These are phyloP conservation scores for Tricholoma matsutake DNA, from an alignment of 768 basidiomycete species.

Conservation along the genomic window DNA sequence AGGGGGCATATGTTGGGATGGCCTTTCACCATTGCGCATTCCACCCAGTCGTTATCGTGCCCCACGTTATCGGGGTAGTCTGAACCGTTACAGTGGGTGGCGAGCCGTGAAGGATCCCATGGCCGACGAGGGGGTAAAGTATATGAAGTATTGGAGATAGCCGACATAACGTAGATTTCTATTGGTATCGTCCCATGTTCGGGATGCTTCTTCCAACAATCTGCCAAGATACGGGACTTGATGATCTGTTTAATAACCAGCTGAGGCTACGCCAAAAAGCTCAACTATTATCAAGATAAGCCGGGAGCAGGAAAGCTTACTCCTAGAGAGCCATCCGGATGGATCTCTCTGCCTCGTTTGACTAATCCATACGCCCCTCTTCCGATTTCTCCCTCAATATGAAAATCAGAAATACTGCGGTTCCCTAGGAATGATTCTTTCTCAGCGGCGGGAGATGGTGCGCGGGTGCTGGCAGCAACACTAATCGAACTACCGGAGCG, in stretches of 20 bases:
- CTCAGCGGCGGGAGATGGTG: constrained; percentile 55
- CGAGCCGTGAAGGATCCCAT: constrained; percentile 73
- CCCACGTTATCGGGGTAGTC: constrained; percentile 12
- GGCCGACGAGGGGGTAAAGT: constrained; percentile 74
- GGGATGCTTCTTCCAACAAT: constrained; percentile 99
- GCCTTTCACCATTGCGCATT: constrained; percentile 72
- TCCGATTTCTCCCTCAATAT: constrained; percentile 85
- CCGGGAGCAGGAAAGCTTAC: constrained; percentile 46
- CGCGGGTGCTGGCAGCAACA: constrained; percentile 53
- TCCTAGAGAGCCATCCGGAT: constrained; percentile 72
- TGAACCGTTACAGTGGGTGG: constrained; percentile 18
- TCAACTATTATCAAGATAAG: constrained; percentile 16
- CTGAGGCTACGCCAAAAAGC: constrained; percentile 55
- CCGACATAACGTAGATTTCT: constrained; percentile 94
- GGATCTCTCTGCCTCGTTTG: constrained; percentile 81
- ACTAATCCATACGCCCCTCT: constrained; percentile 95
- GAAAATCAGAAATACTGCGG: constrained; percentile 80
- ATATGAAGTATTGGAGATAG: constrained; percentile 79
- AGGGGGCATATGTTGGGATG: constrained; percentile 96
- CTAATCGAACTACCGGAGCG: constrained; percentile 65
- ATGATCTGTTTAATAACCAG: constrained; percentile 97
- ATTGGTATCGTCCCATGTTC: constrained; percentile 95
- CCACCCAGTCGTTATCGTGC: constrained; percentile 53
- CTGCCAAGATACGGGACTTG: constrained; percentile 96
- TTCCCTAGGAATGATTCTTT: constrained; percentile 52